Percentiles rank a stretch among this genome's conserved stretches.
These are phyloP conservation scores for Pythium folliculosum DNA, from an alignment of 352 stramenopile genomes.

Conservation along the genomic window DNA sequence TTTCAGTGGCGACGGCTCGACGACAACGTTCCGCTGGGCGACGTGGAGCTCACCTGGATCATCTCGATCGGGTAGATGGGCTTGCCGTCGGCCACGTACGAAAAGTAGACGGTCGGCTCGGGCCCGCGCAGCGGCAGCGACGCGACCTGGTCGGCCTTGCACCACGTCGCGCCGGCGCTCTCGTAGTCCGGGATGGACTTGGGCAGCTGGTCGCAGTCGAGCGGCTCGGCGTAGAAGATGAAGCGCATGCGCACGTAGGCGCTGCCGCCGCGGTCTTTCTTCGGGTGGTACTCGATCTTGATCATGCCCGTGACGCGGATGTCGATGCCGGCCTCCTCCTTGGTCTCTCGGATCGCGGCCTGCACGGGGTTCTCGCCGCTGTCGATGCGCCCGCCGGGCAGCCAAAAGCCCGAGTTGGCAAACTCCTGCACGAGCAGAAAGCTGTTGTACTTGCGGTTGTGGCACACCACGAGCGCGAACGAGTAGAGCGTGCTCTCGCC, in stretches of 20 bases:
- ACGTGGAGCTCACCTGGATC: constrained; percentile 60
- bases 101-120: constrained; percentile 76
- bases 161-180: constrained; percentile 82
- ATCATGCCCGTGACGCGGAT: constrained; percentile 77
- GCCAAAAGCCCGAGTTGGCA: constrained; percentile 84
- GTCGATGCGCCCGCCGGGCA: constrained; percentile 78
- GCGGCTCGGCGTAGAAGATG: constrained; percentile 78
- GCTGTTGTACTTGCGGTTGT: constrained; percentile 81
- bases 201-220: constrained; percentile 74
- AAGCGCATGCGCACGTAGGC: constrained; percentile 88
- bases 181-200: constrained; percentile 90
- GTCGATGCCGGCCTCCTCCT: constrained; percentile 83
- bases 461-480: constrained; percentile 83
- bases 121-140: constrained; percentile 68
- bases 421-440: constrained; percentile 89
- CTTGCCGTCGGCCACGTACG: constrained; percentile 67
- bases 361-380: constrained; percentile 73
- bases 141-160: constrained; percentile 64
- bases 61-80: constrained; percentile 77
- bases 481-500: constrained; percentile 73
- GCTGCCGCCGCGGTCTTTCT: constrained; percentile 63
- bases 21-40: constrained; percentile 15
- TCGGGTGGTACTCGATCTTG: constrained; percentile 87
- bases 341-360: constrained; percentile 84
- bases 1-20: constrained; percentile 14